Evolutionary conservation across 2,329 filamentous ascomycete genomes (phyloP).

Genomic region (Botrytis squamosa): DNA sequence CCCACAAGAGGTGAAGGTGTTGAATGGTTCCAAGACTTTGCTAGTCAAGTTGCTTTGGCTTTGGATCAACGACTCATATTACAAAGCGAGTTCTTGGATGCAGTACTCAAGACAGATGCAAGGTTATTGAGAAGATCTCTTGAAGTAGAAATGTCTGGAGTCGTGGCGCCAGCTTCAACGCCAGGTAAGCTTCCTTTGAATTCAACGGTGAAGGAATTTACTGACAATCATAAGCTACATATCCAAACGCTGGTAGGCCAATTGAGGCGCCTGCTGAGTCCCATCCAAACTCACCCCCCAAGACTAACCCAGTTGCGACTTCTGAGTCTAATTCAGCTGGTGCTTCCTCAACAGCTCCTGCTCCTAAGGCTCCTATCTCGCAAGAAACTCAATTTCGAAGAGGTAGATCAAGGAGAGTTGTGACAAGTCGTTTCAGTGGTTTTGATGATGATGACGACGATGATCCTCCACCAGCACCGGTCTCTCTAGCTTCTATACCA

Average conservation of each 20-base stretch:
- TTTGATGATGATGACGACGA: slow-evolving; percentile 64
- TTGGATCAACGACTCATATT: slow-evolving; percentile 81
- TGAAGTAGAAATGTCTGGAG: slow-evolving; percentile 47
- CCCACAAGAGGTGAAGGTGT: slow-evolving; percentile 52
- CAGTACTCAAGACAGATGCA: slow-evolving; percentile 79
- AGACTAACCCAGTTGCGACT: slow-evolving; percentile 1
- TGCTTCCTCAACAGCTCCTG: slow-evolving; percentile 24
- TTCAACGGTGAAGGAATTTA: neutral
- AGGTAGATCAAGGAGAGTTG: slow-evolving; percentile 43
- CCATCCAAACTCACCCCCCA: neutral
- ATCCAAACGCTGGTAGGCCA: slow-evolving; percentile 14
- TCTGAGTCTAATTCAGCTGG: slow-evolving; percentile 14
- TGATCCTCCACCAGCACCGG: neutral
- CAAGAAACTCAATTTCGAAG: slow-evolving; percentile 22
- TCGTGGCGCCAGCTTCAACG: slow-evolving; percentile 33
- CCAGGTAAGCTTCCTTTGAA: slow-evolving; percentile 29
- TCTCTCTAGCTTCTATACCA: slow-evolving; percentile 26
- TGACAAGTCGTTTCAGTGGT: slow-evolving; percentile 65
- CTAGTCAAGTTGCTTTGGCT: slow-evolving; percentile 65
- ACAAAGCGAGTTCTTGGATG: slow-evolving; percentile 89
- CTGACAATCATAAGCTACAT: slow-evolving; percentile 23
- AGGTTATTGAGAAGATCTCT: slow-evolving; percentile 68
- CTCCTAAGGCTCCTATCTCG: slow-evolving; percentile 8
- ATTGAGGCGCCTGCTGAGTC: neutral
- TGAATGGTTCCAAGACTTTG: slow-evolving; percentile 69